Conservation (phyloP, 495 filamentous ascomycete genomes). For the Aspergillus sclerotioniger region DNA sequence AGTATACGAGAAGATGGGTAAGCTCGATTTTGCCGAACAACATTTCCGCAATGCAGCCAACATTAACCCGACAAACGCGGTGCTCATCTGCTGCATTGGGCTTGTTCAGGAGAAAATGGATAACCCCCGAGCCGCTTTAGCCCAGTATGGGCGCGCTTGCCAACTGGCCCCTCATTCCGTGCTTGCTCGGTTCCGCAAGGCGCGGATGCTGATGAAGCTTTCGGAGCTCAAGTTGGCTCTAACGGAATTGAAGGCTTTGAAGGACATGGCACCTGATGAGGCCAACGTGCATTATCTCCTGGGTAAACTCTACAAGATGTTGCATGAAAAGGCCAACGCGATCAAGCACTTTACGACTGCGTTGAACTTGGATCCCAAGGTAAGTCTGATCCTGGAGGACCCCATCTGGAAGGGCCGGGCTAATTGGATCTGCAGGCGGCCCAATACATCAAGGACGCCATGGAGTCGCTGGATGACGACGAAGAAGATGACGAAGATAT, state of each 20-base stretch:
- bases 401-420: conserved; percentile 3
- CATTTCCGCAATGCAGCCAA: conserved; percentile 83
- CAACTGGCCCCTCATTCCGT: conserved; percentile 77
- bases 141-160: conserved; percentile 76
- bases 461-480: conserved; percentile 84
- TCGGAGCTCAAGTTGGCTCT: conserved; percentile 68
- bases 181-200: conserved; percentile 85
- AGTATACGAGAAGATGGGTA: conserved; percentile 92
- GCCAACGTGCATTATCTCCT: conserved; percentile 93
- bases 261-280: conserved; percentile 89
- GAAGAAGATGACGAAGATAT: conserved; percentile 71
- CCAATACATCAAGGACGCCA: conserved; percentile 86
- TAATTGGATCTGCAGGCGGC: conserved; percentile 61
- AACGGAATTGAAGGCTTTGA: conserved; percentile 74
- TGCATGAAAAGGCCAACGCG: conserved; percentile 74
- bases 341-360: conserved; percentile 93
- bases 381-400: conserved; percentile 32
- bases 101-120: conserved; percentile 83
- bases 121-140: conserved; percentile 70
- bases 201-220: conserved; percentile 79
- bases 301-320: conserved; percentile 78
- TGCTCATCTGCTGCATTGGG: conserved; percentile 88
- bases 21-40: conserved; percentile 81
- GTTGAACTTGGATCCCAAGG: conserved; percentile 94
- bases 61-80: conserved; percentile 89